Evolutionary conservation across 139 green algal genomes (phyloP).

Genomic region (Chlorella ohadii): DNA sequence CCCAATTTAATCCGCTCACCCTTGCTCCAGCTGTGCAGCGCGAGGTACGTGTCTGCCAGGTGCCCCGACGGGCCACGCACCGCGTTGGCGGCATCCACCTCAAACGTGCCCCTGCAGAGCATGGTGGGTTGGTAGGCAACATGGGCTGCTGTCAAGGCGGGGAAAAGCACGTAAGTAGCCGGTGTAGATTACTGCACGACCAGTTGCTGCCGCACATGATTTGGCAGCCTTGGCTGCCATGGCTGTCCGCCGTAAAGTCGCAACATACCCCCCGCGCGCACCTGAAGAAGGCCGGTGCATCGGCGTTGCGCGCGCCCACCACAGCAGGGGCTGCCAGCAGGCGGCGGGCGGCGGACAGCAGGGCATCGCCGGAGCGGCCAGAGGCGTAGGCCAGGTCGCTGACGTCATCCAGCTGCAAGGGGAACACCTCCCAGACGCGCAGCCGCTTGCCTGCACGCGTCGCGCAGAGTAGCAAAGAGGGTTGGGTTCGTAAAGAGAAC

Average conservation of each 20-base stretch:
- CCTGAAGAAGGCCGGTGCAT: constrained; percentile 26
- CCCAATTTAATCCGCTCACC: neutral
- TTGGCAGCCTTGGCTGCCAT: too few relatives aligned
- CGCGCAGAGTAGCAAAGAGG: neutral
- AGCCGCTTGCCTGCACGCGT: constrained; percentile 30
- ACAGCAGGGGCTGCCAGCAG: neutral
- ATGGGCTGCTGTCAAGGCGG: too few relatives aligned
- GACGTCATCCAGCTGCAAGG: constrained; percentile 41
- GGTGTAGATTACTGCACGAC: neutral
- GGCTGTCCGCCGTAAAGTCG: too few relatives aligned
- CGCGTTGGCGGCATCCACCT: neutral
- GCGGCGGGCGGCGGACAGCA: neutral
- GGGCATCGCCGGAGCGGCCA: neutral
- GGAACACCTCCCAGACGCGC: constrained; percentile 50
- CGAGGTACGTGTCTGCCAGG: constrained; percentile 60
- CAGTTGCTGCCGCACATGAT: too few relatives aligned
- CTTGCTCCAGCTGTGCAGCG: constrained; percentile 50
- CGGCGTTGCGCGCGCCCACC: neutral
- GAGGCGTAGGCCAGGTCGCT: neutral
- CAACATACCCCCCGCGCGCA: too few relatives aligned
- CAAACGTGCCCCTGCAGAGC: constrained; percentile 17
- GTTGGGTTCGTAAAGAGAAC: too few relatives aligned
- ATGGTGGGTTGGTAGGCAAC: too few relatives aligned
- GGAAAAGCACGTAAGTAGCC: neutral
- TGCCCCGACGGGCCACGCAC: neutral